Evolutionary conservation across 2,329 filamentous ascomycete species (phyloP).

Genomic region (Cyphellophora europaea): DNA sequence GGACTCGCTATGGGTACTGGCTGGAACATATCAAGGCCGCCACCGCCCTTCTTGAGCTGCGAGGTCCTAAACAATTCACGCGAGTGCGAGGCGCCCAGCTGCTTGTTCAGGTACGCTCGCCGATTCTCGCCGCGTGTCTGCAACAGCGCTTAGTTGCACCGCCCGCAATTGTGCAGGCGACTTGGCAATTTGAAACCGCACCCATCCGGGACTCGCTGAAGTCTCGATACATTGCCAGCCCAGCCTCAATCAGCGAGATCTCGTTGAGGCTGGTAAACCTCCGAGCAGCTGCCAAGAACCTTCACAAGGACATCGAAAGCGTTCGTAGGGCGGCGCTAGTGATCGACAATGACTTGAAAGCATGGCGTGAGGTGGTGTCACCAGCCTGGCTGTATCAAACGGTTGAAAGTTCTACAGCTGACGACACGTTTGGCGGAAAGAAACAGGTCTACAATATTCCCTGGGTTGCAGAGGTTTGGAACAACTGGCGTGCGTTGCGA

Average conservation of each 20-base stretch:
- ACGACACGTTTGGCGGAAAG: constrained; percentile 1
- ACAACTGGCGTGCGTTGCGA: constrained; percentile 7
- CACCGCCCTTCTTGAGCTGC: constrained; percentile 13
- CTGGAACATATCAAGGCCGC: constrained; percentile 12
- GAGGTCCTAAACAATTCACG: constrained; percentile 11
- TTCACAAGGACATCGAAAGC: too few relatives aligned
- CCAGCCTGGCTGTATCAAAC: constrained; percentile 4
- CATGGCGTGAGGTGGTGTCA: constrained; percentile 4
- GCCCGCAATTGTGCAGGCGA: too few relatives aligned
- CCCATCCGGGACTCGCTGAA: too few relatives aligned
- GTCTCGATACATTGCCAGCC: too few relatives aligned
- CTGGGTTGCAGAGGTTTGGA: constrained; percentile 10
- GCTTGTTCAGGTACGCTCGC: constrained; percentile 15
- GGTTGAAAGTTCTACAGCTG: neutral
- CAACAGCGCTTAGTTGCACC: too few relatives aligned
- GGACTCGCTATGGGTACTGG: constrained; percentile 5
- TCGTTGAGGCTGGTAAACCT: too few relatives aligned
- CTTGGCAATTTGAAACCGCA: too few relatives aligned
- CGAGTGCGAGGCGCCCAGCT: constrained; percentile 10
- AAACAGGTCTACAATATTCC: constrained; percentile 5
- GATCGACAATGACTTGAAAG: constrained; percentile 7
- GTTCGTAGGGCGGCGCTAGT: constrained; percentile 4
- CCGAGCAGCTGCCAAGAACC: too few relatives aligned
- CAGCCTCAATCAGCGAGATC: too few relatives aligned
- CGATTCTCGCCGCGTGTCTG: constrained; percentile 12